Evolutionary conservation across 768 basidiomycete species (phyloP).

Genomic region (Trametes cingulata): DNA sequence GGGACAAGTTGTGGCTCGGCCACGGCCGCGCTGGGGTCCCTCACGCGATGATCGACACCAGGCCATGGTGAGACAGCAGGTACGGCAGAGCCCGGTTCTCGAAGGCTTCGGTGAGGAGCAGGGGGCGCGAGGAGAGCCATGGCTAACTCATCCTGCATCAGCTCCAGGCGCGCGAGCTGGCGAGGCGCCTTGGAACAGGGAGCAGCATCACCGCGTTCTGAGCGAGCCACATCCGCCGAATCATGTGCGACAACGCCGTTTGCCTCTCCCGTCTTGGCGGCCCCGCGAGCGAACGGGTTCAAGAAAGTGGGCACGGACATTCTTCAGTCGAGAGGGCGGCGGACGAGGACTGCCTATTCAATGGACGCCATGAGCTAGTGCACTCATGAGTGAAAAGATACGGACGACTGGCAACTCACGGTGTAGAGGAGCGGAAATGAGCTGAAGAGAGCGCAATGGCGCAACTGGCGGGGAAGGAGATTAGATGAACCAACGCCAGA

Average conservation of each 20-base stretch:
- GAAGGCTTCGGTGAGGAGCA: background rate
- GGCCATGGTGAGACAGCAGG: background rate
- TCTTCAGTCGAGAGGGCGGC: too few relatives aligned
- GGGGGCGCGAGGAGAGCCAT: background rate
- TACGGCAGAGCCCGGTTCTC: background rate
- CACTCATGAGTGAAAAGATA: background rate
- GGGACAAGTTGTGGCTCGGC: background rate
- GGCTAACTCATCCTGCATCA: background rate
- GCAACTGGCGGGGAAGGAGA: background rate
- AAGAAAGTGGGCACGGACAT: conserved; percentile 9
- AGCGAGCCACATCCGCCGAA: background rate
- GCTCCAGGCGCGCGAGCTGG: too few relatives aligned
- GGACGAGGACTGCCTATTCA: background rate
- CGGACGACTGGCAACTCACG: background rate
- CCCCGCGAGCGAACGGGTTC: conserved; percentile 7
- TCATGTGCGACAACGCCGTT: background rate
- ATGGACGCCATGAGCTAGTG: background rate
- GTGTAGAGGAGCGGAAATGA: too few relatives aligned
- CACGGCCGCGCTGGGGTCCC: too few relatives aligned
- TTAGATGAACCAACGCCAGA: conserved; percentile 5
- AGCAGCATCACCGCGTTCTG: background rate
- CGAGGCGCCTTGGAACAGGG: background rate
- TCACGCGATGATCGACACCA: too few relatives aligned
- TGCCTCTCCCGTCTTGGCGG: background rate
- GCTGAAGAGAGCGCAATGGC: background rate